These are phyloP conservation scores for Picochlorum sp. DNA, from an alignment of 139 green algal genomes.

Conservation along the genomic window DNA sequence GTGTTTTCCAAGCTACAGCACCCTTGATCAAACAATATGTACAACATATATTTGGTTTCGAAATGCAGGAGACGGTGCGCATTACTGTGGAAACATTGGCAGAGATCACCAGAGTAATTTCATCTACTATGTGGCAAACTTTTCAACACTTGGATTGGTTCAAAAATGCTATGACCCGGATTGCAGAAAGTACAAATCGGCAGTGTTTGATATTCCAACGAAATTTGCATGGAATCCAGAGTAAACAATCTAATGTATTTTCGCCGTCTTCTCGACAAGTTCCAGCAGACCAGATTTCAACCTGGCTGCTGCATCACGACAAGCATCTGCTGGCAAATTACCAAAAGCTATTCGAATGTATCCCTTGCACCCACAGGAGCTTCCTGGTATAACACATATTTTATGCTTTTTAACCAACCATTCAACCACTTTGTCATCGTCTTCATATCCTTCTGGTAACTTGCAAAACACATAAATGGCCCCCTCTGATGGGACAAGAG, in stretches of 20 bases:
- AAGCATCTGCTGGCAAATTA: constrained; percentile 62
- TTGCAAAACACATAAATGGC: constrained; percentile 87
- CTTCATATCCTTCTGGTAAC: constrained; percentile 55
- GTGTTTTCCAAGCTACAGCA: neutral
- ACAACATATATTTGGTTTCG: neutral
- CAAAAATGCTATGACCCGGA: constrained; percentile 79
- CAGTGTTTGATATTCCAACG: constrained; percentile 14
- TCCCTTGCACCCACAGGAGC: constrained; percentile 62
- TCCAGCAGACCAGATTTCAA: constrained; percentile 64
- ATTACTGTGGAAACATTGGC: constrained; percentile 58
- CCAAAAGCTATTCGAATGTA: constrained; percentile 67
- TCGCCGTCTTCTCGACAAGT: constrained; percentile 1
- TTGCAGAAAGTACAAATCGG: constrained; percentile 43
- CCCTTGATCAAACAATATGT: too few species aligned
- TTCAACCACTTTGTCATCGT: constrained; percentile 64
- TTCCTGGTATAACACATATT: constrained; percentile 58
- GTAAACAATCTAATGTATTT: too few species aligned
- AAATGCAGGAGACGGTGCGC: constrained; percentile 50
- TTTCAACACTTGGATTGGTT: constrained; percentile 31
- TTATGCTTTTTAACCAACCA: constrained; percentile 75
- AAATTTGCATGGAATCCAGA: neutral
- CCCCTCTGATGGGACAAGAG: constrained; percentile 61
- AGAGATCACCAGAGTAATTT: constrained; percentile 60
- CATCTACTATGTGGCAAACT: constrained; percentile 59
- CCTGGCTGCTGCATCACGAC: constrained; percentile 47